Evolutionary conservation across 129 eudicot species (phyloP).

Genomic region (Saussurea involucrata): DNA sequence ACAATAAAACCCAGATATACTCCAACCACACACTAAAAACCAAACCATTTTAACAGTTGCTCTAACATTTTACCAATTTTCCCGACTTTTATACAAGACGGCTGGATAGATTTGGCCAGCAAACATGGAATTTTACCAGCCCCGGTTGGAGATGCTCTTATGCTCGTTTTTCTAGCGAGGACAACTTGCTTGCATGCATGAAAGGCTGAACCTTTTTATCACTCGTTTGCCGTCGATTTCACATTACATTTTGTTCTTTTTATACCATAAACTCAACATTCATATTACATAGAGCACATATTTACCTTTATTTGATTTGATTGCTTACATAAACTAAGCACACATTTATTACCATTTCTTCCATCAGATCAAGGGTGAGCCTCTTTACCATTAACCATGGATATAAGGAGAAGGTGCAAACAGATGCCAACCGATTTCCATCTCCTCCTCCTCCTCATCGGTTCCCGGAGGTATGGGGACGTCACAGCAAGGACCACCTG

Average conservation of each 20-base stretch:
- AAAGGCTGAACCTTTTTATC: not conserved
- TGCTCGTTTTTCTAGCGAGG: not conserved
- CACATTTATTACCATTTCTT: not conserved
- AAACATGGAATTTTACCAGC: too few relatives aligned
- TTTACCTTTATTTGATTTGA: not conserved
- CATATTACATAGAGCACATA: not conserved
- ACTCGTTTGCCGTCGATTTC: not conserved
- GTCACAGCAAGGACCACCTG: conserved; percentile 23
- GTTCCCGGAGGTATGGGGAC: conserved; percentile 20
- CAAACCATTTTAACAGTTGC: not conserved
- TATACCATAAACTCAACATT: not conserved
- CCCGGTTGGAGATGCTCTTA: not conserved
- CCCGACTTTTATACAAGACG: too few relatives aligned
- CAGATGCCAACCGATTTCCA: not conserved
- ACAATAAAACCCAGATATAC: not conserved
- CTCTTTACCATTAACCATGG: not conserved
- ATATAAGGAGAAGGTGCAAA: conserved; percentile 12
- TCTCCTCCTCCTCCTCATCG: not conserved
- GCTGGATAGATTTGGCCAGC: too few relatives aligned
- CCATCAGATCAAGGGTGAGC: conserved; percentile 21
- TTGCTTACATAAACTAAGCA: not conserved
- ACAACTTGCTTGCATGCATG: not conserved
- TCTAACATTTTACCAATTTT: too few relatives aligned
- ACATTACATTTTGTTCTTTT: not conserved
- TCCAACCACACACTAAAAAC: not conserved